Evolutionary conservation across 257 asterid species (phyloP).

Genomic region (Anisodus acutangulus): DNA sequence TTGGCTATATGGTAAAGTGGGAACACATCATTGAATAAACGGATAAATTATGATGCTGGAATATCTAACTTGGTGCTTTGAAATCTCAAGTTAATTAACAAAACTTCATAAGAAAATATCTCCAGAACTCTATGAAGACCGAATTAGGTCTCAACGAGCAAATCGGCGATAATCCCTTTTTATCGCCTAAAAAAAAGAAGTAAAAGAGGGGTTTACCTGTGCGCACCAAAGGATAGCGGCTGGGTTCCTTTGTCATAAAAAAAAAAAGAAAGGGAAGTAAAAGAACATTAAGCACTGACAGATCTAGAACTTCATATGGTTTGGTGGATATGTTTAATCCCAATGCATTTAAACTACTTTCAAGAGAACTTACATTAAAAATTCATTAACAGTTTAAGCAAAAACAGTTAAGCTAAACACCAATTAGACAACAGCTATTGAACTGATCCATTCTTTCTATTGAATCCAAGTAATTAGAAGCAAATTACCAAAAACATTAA

Average conservation of each 20-base stretch:
- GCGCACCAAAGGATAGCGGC: no score
- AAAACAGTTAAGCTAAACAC: not conserved
- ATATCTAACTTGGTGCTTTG: not conserved
- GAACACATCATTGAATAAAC: not conserved
- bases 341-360: no score
- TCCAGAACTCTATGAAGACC: no score
- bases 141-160: no score
- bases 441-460: not conserved
- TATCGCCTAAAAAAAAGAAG: no score
- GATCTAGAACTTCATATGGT: not conserved
- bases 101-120: no score
- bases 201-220: no score
- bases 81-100: not conserved
- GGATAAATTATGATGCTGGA: not conserved
- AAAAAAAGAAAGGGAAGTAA: not conserved
- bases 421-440: not conserved
- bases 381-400: no score
- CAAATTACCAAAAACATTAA: not conserved
- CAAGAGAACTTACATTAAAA: no score
- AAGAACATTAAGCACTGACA: not conserved
- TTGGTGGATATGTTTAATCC: no score
- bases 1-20: not conserved
- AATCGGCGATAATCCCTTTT: not conserved
- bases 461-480: no score
- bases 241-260: no score